These are phyloP conservation scores for Cardiospermum halicacabum DNA, from an alignment of 345 rosid genomes.

Conservation along the genomic window DNA sequence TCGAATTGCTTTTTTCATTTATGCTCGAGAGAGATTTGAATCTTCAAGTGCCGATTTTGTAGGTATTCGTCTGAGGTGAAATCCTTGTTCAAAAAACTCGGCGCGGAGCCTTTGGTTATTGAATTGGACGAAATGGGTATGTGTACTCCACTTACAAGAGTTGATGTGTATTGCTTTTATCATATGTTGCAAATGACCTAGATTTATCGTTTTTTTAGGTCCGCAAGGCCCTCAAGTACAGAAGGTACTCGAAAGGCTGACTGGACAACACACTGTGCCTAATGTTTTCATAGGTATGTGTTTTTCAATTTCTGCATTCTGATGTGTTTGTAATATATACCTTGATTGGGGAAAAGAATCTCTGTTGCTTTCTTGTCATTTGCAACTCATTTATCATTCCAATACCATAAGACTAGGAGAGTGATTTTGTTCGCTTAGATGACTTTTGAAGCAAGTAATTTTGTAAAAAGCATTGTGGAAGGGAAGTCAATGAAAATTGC, in stretches of 20 bases:
- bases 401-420: background rate
- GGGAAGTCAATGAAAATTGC: too few relatives aligned
- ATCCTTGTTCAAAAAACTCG: constrained; percentile 67
- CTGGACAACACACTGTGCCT: constrained; percentile 93
- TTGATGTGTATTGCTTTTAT: background rate
- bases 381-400: background rate
- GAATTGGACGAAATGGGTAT: constrained; percentile 92
- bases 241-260: constrained; percentile 72
- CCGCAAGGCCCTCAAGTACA: constrained; percentile 93
- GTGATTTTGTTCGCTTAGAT: background rate
- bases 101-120: constrained; percentile 68
- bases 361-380: background rate
- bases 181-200: background rate
- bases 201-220: constrained; percentile 36
- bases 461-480: too few relatives aligned
- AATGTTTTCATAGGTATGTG: constrained; percentile 84
- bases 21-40: background rate
- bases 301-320: background rate
- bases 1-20: background rate
- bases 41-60: constrained; percentile 12
- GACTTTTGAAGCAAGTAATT: background rate
- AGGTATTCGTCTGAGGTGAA: constrained; percentile 96
- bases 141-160: background rate
- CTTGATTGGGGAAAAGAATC: background rate
- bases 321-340: background rate